A percentile compares a stretch with the other conserved stretches of the same genome.
These are phyloP conservation scores for Rachicladosporium sp. DNA, from an alignment of 2,329 filamentous ascomycete genomes.

Conservation along the genomic window DNA sequence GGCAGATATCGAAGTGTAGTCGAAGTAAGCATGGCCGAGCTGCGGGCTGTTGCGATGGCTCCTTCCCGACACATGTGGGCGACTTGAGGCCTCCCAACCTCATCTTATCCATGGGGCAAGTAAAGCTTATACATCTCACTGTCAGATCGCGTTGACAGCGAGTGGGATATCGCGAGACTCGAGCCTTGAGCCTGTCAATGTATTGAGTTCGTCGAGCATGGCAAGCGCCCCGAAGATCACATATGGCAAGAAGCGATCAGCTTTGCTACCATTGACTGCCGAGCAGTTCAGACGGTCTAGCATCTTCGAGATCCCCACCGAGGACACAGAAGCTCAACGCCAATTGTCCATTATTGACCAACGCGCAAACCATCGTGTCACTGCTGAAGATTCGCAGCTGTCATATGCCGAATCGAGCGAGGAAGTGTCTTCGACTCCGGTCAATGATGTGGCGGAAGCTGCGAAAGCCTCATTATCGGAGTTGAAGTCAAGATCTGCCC, in stretches of 20 bases:
- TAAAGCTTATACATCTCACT: no score
- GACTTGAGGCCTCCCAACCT: no score
- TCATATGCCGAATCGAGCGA: constrained; percentile 12
- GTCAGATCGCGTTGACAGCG: no score
- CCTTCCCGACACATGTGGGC: no score
- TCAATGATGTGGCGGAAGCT: neutral
- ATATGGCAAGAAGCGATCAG: constrained; percentile 11
- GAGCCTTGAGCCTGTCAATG: neutral
- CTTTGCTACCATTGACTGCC: constrained; percentile 12
- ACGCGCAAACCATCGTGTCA: constrained; percentile 3
- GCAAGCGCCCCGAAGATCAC: constrained; percentile 7
- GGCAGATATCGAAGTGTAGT: no score
- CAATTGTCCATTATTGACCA: neutral
- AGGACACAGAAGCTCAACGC: constrained; percentile 3
- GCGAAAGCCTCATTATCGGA: neutral
- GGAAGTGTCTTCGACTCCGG: neutral
- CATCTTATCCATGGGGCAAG: no score
- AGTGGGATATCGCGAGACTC: neutral
- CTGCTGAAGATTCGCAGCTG: constrained; percentile 17
- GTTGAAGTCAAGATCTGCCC: neutral
- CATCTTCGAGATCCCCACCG: constrained; percentile 8
- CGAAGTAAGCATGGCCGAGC: no score
- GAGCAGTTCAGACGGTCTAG: constrained; percentile 11
- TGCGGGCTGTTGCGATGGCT: no score
- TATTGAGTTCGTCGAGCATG: neutral